Evolutionary conservation across 2,329 filamentous ascomycete genomes (phyloP), one percentile per base, ranked within the genome.

Genomic region (Incumbomyces lentus): DNA sequence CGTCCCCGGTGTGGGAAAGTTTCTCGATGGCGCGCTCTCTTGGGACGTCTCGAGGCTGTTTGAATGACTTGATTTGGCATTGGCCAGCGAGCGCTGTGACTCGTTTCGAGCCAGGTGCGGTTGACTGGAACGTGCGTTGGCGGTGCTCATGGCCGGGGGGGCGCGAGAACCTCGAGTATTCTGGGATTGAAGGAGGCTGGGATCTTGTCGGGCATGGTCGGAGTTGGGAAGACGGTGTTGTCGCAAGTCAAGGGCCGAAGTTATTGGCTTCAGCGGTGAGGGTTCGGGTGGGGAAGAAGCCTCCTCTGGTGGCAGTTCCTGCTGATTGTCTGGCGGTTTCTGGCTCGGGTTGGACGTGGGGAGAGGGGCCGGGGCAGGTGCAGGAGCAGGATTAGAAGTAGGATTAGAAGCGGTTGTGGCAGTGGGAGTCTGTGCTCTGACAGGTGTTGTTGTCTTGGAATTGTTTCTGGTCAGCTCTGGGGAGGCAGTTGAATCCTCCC

Each of bases 141-240:
- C 62, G 5, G 68, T 70, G 29, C 68, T 70, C 64, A 71, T 68
- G 32, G 68, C 63, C n/a, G 68, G 68, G 4, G 68, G 67, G 8
- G 66, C 68, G 55, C 65, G 68, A 33, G 65, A 65, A 13, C 66
- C 63, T 52, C 64, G 64, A 6, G 64, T 64, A 32, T 64, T 50
- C 35, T 53, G 31, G 32, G 56, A 16, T 34, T 57, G 53, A 14
- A 58, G 44, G 8, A 58, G 47, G 6, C 49, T 42, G 22, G 55
- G 55, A 33, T 56, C 47, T 11, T 55, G 49, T 42, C 18, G 10
- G 19, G 37, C 22, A 13, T 12, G 47, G 30, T 32, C 49, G 45
- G n/a, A 40, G 47, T 4, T 49, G 30, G 17, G 30, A 30, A 19
- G 41, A 36, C 10, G 44, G 11, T 44, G 40, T 33, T 44, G 42